Conservation (phyloP, 2,329 filamentous ascomycete species). For the Gnomoniopsis smithogilvyi region DNA sequence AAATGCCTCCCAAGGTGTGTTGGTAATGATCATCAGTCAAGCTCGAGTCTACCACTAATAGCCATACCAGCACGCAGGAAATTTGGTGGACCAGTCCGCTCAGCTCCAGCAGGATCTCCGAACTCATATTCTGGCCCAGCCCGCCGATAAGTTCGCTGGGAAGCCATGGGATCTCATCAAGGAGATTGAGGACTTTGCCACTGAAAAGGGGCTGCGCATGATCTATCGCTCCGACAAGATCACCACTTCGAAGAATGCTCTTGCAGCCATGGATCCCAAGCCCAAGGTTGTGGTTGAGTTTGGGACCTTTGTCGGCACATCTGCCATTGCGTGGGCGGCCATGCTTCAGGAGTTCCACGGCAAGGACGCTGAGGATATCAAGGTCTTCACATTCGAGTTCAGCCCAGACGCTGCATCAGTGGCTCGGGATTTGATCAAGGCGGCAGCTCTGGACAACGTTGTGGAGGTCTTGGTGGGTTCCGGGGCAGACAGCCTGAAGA, state of each 20-base stretch:
- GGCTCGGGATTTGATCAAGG: constrained; percentile 28
- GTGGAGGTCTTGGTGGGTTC: constrained; percentile 32
- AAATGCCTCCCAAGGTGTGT: neutral
- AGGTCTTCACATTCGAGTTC: constrained; percentile 35
- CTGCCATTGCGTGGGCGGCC: constrained; percentile 30
- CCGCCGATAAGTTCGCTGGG: constrained; percentile 16
- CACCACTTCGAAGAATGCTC: constrained; percentile 20
- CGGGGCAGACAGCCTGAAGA: constrained; percentile 27
- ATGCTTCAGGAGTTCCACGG: constrained; percentile 24
- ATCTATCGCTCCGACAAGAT: constrained; percentile 29
- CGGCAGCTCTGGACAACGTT: constrained; percentile 30
- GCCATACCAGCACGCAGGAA: neutral
- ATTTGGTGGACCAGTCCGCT: neutral
- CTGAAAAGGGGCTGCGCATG: constrained; percentile 28
- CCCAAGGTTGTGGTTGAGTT: constrained; percentile 33
- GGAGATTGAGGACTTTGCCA: constrained; percentile 31
- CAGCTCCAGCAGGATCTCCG: constrained; percentile 4
- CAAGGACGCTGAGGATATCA: constrained; percentile 16
- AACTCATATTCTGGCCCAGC: constrained; percentile 16
- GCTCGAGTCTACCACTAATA: neutral
- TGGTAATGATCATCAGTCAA: neutral
- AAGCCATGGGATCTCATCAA: constrained; percentile 27
- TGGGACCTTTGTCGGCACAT: constrained; percentile 33
- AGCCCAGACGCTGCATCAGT: constrained; percentile 28
- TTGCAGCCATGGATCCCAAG: constrained; percentile 22